Conservation (phyloP, 371 early-diverging fungal genomes). For the Smittium mucronatum region DNA sequence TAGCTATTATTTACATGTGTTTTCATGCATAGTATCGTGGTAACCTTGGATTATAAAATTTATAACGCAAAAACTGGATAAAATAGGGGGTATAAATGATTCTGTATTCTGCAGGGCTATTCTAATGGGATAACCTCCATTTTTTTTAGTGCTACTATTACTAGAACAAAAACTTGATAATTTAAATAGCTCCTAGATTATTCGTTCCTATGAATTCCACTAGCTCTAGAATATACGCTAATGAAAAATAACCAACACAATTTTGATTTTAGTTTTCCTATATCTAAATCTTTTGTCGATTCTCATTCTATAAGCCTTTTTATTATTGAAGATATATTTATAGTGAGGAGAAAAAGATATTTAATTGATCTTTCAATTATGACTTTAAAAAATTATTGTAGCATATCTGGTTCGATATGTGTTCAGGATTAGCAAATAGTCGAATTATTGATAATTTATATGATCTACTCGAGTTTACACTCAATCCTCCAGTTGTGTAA, state of each 20-base stretch:
- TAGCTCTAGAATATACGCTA: not conserved
- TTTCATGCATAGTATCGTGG: not conserved
- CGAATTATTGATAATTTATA: not conserved
- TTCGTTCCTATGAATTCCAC: not conserved
- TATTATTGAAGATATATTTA: not conserved
- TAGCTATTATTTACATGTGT: not conserved
- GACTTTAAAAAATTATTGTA: not conserved
- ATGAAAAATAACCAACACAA: not conserved
- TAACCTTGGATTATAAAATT: not conserved
- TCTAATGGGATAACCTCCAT: not conserved
- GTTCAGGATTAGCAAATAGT: not conserved
- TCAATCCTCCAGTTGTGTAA: not conserved
- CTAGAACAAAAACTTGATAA: not conserved
- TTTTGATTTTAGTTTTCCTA: not conserved
- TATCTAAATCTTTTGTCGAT: not conserved
- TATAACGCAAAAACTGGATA: not conserved
- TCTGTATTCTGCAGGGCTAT: not conserved
- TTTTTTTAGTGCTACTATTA: not conserved
- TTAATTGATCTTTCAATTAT: not conserved
- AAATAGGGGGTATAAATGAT: not conserved
- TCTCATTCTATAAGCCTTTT: not conserved
- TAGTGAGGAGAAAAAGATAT: not conserved
- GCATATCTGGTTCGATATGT: not conserved
- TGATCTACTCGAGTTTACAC: not conserved
- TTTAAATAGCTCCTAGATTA: not conserved